Evolutionary conservation across 225 moss, liverwort and hornwort genomes (phyloP), one percentile per base, ranked within the genome.

Genomic region (Bryoerythrophyllum caledonicum): DNA sequence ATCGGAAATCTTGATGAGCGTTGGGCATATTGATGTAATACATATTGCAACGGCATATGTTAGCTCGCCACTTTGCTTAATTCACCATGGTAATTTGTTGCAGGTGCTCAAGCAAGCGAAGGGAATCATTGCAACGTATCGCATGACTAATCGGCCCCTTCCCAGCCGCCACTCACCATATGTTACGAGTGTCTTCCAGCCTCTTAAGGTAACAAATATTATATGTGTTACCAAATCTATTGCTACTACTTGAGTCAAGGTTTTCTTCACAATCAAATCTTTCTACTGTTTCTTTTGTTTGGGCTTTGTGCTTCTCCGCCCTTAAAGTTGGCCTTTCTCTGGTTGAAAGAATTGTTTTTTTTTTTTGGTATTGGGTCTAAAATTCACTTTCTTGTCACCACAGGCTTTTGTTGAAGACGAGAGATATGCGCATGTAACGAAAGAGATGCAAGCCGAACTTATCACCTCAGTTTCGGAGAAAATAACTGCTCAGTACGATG

Each of bases 21-120:
- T 35, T 48, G 6, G 54, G 8, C 19, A 8, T 65, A 19, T 28
- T 54, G n/a, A 10, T 65, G 43, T 63, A 35, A 20, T 65, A 65
- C 65, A 65, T 38, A 11, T 54, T 40, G 64, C 35, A 74, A 48
- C 27, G 13, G 20, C 46, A 7, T 35, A 20, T 48, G 20, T 25
- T 51, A 26, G 24, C 60, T 19, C 67, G 32, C 46, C 34, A 67
- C 58, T 57, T 16, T 66, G 46, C 19, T 19, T 60, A 26, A 67
- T 68, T 63, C 63, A 27, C 7, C 30, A 55, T 77, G 27, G 28
- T 28, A 32, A 15, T 41, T 43, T 32, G 40, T 78, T 60, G 74
- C 82, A 92, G 92, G 93, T 86, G 35, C 57, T 94, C 73, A 94
- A 91, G 72, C 94, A 94, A 87, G 91, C 86, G 1, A 94, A 91